Evolutionary conservation across 805 yeast genomes (phyloP), one percentile per base, ranked within the genome.

Genomic region (Huiozyma naganishii): DNA sequence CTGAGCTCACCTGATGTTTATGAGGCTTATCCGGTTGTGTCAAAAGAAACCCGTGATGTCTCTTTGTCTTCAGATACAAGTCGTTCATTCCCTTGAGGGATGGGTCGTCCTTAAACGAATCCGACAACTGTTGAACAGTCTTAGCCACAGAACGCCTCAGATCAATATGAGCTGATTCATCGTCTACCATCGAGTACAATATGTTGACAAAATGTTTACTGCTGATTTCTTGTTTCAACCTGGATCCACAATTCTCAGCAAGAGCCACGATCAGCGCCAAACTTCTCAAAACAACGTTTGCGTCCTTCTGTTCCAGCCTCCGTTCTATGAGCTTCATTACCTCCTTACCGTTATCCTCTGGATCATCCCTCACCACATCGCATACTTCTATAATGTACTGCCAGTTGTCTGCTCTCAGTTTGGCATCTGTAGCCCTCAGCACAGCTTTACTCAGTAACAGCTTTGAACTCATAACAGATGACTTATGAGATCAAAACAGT

Each of bases 241-340:
- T 70, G 9, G 86, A 76, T 3, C 89, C 89, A 60, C 90, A 82
- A 59, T 83, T 83, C 57, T 82, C 87, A 2, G 87, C 85, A 29
- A 83, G 54, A 6, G 87, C 75, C 29, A 73, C 71, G 17, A 80
- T 56, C 39, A 77, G 52, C 0, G 80, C 64, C 13, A 83, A 55
- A 0, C 83, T 63, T 55, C 84, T 70, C 41, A 83, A 59, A 36
- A 80, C 73, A 3, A 79, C 77, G 57, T 83, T 83, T 17, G 84
- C 89, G 53, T 79, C 80, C 28, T 67, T 63, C 33, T 68, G 68
- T 28, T 63, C 63, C 27, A 83, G 62, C 41, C 82, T 70, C 33
- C 67, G 62, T 45, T 68, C 65, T 12, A 82, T 58, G 1, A 74
- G 59, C 23, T 62, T 53, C 23, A 80, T 67, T 6, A 57, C 61